Base-by-base conservation (phyloP, 2,329 filamentous ascomycete genomes). In the Colletotrichum tabaci region DNA sequence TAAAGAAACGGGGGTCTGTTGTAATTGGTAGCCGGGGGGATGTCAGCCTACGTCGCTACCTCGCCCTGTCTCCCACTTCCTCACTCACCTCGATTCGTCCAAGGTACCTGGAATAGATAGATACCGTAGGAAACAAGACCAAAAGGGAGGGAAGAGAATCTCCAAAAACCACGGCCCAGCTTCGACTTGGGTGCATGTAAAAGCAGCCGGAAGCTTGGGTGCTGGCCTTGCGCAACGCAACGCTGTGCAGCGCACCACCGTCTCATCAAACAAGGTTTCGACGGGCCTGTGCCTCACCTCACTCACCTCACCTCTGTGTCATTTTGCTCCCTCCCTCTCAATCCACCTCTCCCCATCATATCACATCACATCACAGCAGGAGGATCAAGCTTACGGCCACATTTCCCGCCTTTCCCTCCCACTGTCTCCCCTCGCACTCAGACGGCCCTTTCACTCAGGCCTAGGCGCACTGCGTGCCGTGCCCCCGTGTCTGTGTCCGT, bases 201-300 rank as follows among this genome's bases (percentile, higher is more conserved):
- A 38, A 12, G 52, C 30, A 55, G 52, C 30, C 35, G 26, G 42
- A 26, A 58, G 60, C 60, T 55, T 58, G 50, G 35, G 40, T 44
- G 47, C 57, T 71, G 46, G 15, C 60, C 58, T 68, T 58, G 65
- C 64, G 64, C 57, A 47, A 61, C 46, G 44, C 56, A 46, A 21
- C 42, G 57, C 57, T 47, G 13, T 23, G 44, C 57, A 30, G n/a
- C 38, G 40, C 18, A 26, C 58, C 44, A 44, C 44, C 42, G 21
- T 66, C 53, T 72, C 65, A 50, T 55, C 65, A 72, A 72, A 72
- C 69, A 72, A 72, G 65, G 69, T 72, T 72, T 64, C 52, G 60
- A 61, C 65, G 52, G 69, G 69, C 58, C 55, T 68, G 44, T 38
- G 61, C 18, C 18, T n/a, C 10, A 18, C 30, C 13, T 61, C 40